phyloP scores from a whole-genome alignment of 305 asterid genomes.

The Fraxinus baroniana region DNA sequence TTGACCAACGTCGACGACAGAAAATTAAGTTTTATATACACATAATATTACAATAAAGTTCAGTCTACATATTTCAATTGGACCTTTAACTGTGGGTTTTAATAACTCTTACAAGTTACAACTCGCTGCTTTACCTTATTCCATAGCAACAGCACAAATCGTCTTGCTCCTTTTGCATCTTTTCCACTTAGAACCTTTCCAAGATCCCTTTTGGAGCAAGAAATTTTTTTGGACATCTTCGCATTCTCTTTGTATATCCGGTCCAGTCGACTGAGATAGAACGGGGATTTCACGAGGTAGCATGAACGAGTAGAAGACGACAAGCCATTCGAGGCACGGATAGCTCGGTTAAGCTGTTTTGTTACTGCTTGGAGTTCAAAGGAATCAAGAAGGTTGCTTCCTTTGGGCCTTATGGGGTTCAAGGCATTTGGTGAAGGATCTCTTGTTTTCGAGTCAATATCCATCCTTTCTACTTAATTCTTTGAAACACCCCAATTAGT shows the following conservation, averaged over 20 bases:
- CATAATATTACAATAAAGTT: background rate
- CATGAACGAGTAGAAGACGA: constrained; percentile 35
- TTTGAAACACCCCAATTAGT: background rate
- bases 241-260: constrained; percentile 36
- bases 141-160: constrained; percentile 33
- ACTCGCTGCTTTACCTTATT: constrained; percentile 36
- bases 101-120: constrained; percentile 23
- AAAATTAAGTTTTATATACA: background rate
- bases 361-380: constrained; percentile 55
- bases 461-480: background rate
- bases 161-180: constrained; percentile 13
- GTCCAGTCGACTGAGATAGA: constrained; percentile 35
- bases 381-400: constrained; percentile 62
- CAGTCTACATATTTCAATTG: background rate
- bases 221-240: constrained; percentile 40
- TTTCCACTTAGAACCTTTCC: background rate
- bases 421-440: constrained; percentile 19
- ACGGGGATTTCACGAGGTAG: constrained; percentile 42
- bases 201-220: constrained; percentile 16
- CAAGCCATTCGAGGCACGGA: constrained; percentile 37
- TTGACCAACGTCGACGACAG: background rate
- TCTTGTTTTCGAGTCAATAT: constrained; percentile 11
- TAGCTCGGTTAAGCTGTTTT: constrained; percentile 58
- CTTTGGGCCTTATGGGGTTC: constrained; percentile 31
- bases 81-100: constrained; percentile 15